phyloP scores from a whole-genome alignment of 495 filamentous ascomycete genomes.

The Aspergillus sclerotiicarbonarius region DNA sequence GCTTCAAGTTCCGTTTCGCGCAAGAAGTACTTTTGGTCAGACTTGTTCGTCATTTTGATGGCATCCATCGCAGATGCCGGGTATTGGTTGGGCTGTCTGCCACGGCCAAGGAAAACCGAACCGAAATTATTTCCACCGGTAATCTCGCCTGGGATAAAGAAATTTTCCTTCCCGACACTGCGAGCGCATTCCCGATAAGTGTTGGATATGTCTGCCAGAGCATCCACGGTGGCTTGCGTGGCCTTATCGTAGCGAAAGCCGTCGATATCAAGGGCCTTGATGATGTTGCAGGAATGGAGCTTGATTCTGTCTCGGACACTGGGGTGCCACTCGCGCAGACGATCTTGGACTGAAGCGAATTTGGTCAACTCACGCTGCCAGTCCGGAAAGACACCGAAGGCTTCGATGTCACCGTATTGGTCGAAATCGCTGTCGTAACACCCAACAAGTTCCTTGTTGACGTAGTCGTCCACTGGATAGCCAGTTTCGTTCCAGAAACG shows the following conservation, averaged over 20 bases:
- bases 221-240: constrained; percentile 63
- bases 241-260: constrained; percentile 72
- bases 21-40: constrained; percentile 50
- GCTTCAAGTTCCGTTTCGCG: constrained; percentile 56
- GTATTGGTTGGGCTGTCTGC: constrained; percentile 54
- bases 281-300: constrained; percentile 65
- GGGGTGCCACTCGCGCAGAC: constrained; percentile 68
- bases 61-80: constrained; percentile 47
- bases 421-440: constrained; percentile 73
- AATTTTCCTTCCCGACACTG: constrained; percentile 58
- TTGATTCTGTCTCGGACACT: constrained; percentile 57
- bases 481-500: constrained; percentile 68
- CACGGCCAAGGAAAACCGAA: constrained; percentile 65
- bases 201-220: constrained; percentile 55
- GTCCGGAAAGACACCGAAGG: constrained; percentile 66
- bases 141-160: constrained; percentile 65
- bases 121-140: constrained; percentile 62
- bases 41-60: constrained; percentile 43
- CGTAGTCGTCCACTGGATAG: constrained; percentile 44
- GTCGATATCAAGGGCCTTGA: constrained; percentile 64
- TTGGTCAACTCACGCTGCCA: constrained; percentile 69
- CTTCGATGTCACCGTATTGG: constrained; percentile 66
- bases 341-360: constrained; percentile 73
- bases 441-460: constrained; percentile 48
- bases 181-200: constrained; percentile 57